Base-by-base conservation (phyloP, 257 asterid species). In the Vinca minor region DNA sequence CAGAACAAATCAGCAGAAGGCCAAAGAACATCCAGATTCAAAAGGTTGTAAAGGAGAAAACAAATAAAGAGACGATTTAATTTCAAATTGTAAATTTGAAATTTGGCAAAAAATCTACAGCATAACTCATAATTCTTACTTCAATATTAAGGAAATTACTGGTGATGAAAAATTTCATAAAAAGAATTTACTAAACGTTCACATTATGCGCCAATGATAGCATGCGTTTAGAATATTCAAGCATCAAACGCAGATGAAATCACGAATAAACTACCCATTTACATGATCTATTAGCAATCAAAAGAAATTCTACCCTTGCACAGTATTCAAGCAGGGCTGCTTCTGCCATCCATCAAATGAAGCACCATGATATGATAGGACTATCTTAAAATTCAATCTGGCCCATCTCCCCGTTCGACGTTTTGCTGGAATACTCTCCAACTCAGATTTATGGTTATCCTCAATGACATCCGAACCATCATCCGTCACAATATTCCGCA, bases 261-360 rank as follows among this genome's bases (percentile, higher is more conserved):
- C 21, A 67, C 9, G 4, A 34, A 49, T 50, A 26, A 25, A 14
- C 4, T 55, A 48, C n/a, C 29, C 21, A 44, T 41, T n/a, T n/a
- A n/a, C n/a, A n/a, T n/a, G n/a, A n/a, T n/a, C n/a, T 29, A 72
- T 57, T 54, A 67, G 45, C 23, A 12, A 26, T 10, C 15, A 11
- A 32, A 66, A 69, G 55, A 66, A 44, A 52, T 38, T 76, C 57
- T 82, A 85, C 96, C 87, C 95, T 79, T 92, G 98, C 62, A 89
- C 90, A 26, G 98, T 87, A 66, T 78, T 89, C 69, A 92, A 66
- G 71, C 79, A 86, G 66, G 96, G 98, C 72, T 92, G 98, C 70
- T 79, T 92, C 85, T 92, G 97, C 98, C 98, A 92, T 38, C 98
- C 98, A 77, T 87, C 91, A 80, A 89, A 92, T 65, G 97, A 89